Evolutionary conservation across 1,284 basidiomycete species (phyloP), one percentile per base, ranked within the genome.

Genomic region (Ustilago sp.): DNA sequence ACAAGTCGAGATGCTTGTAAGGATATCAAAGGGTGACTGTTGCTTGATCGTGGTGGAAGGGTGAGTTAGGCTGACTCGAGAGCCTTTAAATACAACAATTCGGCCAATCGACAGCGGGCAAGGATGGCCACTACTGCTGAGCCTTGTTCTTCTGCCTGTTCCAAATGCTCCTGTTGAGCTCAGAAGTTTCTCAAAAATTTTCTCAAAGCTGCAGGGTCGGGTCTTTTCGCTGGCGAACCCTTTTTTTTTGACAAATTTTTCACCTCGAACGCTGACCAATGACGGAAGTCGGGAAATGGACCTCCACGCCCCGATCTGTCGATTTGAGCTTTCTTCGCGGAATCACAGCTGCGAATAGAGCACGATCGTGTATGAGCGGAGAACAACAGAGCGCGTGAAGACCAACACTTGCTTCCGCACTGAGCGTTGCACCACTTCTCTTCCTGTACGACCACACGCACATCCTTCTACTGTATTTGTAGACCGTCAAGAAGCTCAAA

Each of bases 181-280:
- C 50, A 57, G 55, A 64, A 71, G 45, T 71, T 63, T 71, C 45
- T 39, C 32, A 59, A 43, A 11, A 55, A 63, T 59, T 50, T 57
- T 31, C 41, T 55, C 28, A 31, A 31, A 53, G 34, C 59, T 62
- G 63, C 61, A 60, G 59, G 63, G 63, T 56, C 51, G 61, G 60
- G 52, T 41, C 39, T 31, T 62, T 68, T 62, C 53, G 43, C 61
- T 43, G 50, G 55, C 31, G 4, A 19, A 43, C 8, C 36, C 45
- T 32, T 59, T 57, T 32, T 32, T 47, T 51, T 51, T n/a, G n/a
- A n/a, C 15, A n/a, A 23, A 38, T 34, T 34, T 53, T 52, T 17
- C 17, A 23, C 3, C 6, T 39, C 15, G 17, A 41, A 50, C 34
- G 55, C 48, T 59, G 55, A 59, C 55, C 54, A 66, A 47, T 45